phyloP scores from a whole-genome alignment of 139 green algal genomes.

The Picochlorum costavermella region DNA sequence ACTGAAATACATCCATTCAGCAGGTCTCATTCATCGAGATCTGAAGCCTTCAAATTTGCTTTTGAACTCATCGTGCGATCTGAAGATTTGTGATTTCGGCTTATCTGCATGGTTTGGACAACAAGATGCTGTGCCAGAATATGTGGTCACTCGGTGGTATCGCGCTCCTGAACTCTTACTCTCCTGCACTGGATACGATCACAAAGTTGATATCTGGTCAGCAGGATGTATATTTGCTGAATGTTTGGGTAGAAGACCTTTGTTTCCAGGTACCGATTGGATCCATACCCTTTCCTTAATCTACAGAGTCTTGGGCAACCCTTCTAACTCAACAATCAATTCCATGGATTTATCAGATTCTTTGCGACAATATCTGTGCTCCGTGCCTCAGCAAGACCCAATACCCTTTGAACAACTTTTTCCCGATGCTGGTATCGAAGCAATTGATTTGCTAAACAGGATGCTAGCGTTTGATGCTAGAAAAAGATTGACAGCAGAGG shows the following conservation, averaged over 20 bases:
- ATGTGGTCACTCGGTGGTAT: constrained; percentile 95
- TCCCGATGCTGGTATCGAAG: constrained; percentile 49
- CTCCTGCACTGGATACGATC: constrained; percentile 68
- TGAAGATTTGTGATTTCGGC: constrained; percentile 98
- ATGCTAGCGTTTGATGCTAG: constrained; percentile 74
- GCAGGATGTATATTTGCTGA: constrained; percentile 34
- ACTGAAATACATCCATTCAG: constrained; percentile 26
- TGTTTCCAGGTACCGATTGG: constrained; percentile 85
- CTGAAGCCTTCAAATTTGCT: constrained; percentile 40
- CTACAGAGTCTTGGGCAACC: constrained; percentile 52
- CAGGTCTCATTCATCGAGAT: constrained; percentile 31
- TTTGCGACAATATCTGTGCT: constrained; percentile 13
- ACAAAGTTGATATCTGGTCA: constrained; percentile 61
- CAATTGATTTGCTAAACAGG: constrained; percentile 74
- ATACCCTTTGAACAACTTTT: constrained; percentile 42
- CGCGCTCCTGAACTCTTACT: constrained; percentile 89
- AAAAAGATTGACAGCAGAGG: constrained; percentile 65
- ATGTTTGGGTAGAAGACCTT: constrained; percentile 41
- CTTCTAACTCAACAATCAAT: constrained; percentile 1
- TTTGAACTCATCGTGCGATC: constrained; percentile 77
- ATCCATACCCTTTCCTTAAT: constrained; percentile 90
- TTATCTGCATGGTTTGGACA: constrained; percentile 31
- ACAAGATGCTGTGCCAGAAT: constrained; percentile 59
- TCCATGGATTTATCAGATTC: constrained; percentile 9
- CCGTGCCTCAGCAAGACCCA: constrained; percentile 18